Evolutionary conservation across 2,329 filamentous ascomycete genomes (phyloP), one percentile per base, ranked within the genome.

Genomic region (Talaromyces sp.): DNA sequence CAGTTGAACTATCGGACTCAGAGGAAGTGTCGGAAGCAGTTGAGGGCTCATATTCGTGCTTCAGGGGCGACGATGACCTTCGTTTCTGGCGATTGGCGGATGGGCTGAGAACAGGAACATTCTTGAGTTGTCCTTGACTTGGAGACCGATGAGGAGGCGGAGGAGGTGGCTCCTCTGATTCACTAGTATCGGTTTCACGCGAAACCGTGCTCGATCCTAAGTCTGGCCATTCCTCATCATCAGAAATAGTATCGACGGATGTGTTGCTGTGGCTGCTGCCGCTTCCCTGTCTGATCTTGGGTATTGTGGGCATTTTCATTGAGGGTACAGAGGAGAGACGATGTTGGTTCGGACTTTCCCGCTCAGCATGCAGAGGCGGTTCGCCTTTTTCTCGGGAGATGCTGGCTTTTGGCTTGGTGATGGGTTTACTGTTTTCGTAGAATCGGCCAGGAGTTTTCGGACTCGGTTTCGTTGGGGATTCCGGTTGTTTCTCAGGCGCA

Each of bases 41-140:
- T 17, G 95, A 98, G 15, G 93, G 93, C 65, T 93, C 88, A 69
- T 97, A 99, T 77, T 99, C 93, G 72, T 98, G 93, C 78, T 99
- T 99, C 56, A 99, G 81, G 0, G 95, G 95, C 1, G 95, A 99
- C 0, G 95, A 98, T 1, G 87, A 89, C 19, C 92, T 86, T 52
- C 93, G 86, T 70, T 88, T 73, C 73, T 81, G 69, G 72, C 77
- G 72, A 64, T 78, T 69, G 60, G 75, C 67, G 67, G 74, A 68
- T 78, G 87, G 70, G 70, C 80, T 71, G 73, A 87, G 66, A 72
- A 81, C 61, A 63, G 79, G 76, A 69, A 78, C 72, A 65, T 70
- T 78, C 9, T 74, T 72, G n/a, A 71, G 71, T 62, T 79, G 77
- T 17, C 72, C 68, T 53, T 81, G 78, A 65, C 80, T 84, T n/a